These are phyloP conservation scores for Botrytis sinoallii DNA, from an alignment of 2,329 filamentous ascomycete genomes.

Conservation along the genomic window DNA sequence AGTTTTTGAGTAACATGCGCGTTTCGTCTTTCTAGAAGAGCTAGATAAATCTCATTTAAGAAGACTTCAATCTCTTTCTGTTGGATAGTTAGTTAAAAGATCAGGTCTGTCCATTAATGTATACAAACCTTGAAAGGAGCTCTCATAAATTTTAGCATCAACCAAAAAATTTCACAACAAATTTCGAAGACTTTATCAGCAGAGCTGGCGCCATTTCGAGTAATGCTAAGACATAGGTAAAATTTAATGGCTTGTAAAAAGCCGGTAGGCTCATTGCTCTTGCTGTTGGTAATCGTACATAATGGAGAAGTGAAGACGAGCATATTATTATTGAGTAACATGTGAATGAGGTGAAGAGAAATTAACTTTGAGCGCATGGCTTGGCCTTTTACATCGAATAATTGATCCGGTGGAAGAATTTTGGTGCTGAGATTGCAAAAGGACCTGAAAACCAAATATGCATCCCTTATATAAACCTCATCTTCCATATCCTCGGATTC, in stretches of 20 bases:
- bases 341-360: constrained; percentile 92
- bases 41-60: constrained; percentile 93
- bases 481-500: constrained; percentile 72
- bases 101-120: background rate
- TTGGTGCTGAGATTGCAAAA: constrained; percentile 98
- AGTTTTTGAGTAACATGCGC: constrained; percentile 89
- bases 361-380: constrained; percentile 97
- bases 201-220: constrained; percentile 90
- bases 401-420: constrained; percentile 80
- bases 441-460: constrained; percentile 93
- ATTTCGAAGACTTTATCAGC: constrained; percentile 92
- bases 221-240: constrained; percentile 92
- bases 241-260: constrained; percentile 96
- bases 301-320: constrained; percentile 85
- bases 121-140: constrained; percentile 79
- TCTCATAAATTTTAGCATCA: constrained; percentile 91
- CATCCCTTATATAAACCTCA: constrained; percentile 94
- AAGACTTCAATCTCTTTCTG: constrained; percentile 98
- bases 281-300: constrained; percentile 89
- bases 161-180: constrained; percentile 95
- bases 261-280: constrained; percentile 79
- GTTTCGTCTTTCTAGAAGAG: constrained; percentile 82
- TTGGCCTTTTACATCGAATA: constrained; percentile 88
- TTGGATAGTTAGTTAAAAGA: constrained; percentile 20
- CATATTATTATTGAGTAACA: constrained; percentile 90